These are phyloP conservation scores for Aspergillus kassunensis DNA, from an alignment of 495 filamentous ascomycete species.

Conservation along the genomic window DNA sequence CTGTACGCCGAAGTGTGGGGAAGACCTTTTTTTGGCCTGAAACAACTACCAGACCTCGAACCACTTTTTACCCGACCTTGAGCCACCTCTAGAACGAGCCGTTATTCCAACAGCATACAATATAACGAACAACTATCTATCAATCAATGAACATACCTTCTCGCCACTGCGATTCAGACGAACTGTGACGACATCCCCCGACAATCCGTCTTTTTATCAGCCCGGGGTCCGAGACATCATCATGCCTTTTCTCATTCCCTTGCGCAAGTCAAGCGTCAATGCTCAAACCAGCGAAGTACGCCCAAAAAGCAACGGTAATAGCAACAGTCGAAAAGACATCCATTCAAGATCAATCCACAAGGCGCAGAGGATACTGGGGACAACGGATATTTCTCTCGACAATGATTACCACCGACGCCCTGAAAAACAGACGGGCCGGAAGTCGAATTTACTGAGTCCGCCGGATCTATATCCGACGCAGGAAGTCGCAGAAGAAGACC, in stretches of 20 bases:
- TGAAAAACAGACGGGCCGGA: constrained; percentile 20
- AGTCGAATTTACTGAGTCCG: constrained; percentile 29
- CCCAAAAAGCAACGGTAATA: constrained; percentile 17
- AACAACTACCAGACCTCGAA: constrained; percentile 1
- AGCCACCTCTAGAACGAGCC: not conserved
- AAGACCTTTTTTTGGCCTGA: constrained; percentile 5
- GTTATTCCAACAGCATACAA: too few relatives aligned
- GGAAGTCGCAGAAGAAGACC: constrained; percentile 12
- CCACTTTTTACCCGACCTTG: not conserved
- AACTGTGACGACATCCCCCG: not conserved
- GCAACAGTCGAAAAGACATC: constrained; percentile 20
- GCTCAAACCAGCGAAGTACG: constrained; percentile 10
- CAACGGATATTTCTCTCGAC: constrained; percentile 26
- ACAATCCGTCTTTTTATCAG: not conserved
- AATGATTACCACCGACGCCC: constrained; percentile 19
- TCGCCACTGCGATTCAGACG: not conserved
- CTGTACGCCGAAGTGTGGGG: not conserved
- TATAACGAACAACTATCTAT: too few relatives aligned
- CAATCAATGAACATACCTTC: too few relatives aligned
- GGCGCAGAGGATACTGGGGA: constrained; percentile 38
- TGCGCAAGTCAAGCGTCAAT: constrained; percentile 32
- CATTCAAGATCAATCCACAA: constrained; percentile 26
- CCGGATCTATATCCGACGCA: constrained; percentile 26
- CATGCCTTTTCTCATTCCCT: constrained; percentile 24
- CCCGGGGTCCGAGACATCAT: too few relatives aligned